Evolutionary conservation across 129 eudicot genomes (phyloP).

Genomic region (Escallonia rubra): DNA sequence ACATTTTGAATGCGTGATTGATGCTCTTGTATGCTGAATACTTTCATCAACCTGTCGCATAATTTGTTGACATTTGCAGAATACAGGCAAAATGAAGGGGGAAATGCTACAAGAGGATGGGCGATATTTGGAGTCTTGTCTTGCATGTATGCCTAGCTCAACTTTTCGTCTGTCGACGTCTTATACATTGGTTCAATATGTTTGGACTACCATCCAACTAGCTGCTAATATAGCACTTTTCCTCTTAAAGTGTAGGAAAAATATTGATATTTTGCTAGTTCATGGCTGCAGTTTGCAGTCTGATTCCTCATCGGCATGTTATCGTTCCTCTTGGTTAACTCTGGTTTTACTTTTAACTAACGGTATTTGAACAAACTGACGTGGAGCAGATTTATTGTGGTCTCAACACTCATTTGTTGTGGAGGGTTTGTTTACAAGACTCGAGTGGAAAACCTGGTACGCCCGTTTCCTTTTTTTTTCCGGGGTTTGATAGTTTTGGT

Average conservation of each 20-base stretch:
- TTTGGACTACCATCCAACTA: background rate
- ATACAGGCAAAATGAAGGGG: conserved; percentile 42
- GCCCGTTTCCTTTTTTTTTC: conserved; percentile 6
- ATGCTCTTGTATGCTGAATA: background rate
- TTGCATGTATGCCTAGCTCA: conserved; percentile 48
- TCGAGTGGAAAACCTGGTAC: conserved; percentile 64
- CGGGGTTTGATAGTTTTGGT: background rate
- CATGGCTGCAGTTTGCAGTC: background rate
- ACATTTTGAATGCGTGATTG: background rate
- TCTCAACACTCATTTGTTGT: conserved; percentile 54
- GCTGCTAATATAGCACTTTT: too few relatives aligned
- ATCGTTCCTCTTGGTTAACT: background rate
- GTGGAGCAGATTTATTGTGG: conserved; percentile 59
- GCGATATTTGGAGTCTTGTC: conserved; percentile 72
- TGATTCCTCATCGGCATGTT: background rate
- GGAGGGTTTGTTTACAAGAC: conserved; percentile 82
- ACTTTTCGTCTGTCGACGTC: conserved; percentile 10
- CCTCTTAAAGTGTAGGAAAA: too few relatives aligned
- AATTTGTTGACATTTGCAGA: conserved; percentile 27
- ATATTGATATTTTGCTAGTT: background rate
- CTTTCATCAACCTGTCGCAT: conserved; percentile 1
- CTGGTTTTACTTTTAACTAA: conserved; percentile 2
- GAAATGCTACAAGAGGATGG: conserved; percentile 69
- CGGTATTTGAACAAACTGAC: conserved; percentile 3
- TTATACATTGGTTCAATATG: conserved; percentile 7